phyloP scores from a whole-genome alignment of 2,329 filamentous ascomycete genomes.

The Aspergillus pseudoglaucus region DNA sequence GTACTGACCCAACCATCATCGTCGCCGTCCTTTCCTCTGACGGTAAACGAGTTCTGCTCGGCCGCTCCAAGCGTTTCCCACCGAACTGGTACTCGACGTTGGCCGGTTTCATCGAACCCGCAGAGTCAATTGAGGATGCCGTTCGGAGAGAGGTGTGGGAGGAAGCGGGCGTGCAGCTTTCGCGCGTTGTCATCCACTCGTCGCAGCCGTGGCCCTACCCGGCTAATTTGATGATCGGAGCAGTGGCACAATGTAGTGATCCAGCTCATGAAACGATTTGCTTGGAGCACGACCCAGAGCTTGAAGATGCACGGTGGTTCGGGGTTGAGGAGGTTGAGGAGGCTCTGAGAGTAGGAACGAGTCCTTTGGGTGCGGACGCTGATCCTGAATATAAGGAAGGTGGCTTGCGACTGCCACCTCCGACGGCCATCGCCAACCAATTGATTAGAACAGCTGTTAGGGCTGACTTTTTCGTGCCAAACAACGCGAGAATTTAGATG shows the following conservation, averaged over 20 bases:
- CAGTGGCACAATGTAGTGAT: constrained; percentile 72
- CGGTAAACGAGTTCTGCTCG: constrained; percentile 70
- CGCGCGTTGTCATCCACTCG: constrained; percentile 72
- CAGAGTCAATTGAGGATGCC: constrained; percentile 77
- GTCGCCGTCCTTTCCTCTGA: constrained; percentile 83
- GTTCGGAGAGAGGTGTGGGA: constrained; percentile 82
- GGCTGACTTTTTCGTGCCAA: constrained; percentile 50
- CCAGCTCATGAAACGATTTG: constrained; percentile 73
- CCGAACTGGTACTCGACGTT: constrained; percentile 82
- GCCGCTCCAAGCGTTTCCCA: constrained; percentile 78
- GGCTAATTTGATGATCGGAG: constrained; percentile 77
- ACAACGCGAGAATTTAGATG: not conserved
- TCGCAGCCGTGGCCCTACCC: constrained; percentile 87
- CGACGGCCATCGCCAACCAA: constrained; percentile 88
- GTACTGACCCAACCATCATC: constrained; percentile 92
- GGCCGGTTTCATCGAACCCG: constrained; percentile 78
- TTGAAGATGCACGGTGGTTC: constrained; percentile 89
- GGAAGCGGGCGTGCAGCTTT: constrained; percentile 69
- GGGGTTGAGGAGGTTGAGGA: constrained; percentile 70
- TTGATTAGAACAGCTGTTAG: constrained; percentile 72
- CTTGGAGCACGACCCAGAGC: constrained; percentile 80
- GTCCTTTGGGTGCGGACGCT: constrained; percentile 58
- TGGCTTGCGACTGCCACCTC: constrained; percentile 69
- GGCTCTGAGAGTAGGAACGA: constrained; percentile 63
- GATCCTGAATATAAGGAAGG: constrained; percentile 68